Evolutionary conservation across 257 asterid genomes (phyloP), one percentile per base, ranked within the genome.

Genomic region (Phtheirospermum japonicum): DNA sequence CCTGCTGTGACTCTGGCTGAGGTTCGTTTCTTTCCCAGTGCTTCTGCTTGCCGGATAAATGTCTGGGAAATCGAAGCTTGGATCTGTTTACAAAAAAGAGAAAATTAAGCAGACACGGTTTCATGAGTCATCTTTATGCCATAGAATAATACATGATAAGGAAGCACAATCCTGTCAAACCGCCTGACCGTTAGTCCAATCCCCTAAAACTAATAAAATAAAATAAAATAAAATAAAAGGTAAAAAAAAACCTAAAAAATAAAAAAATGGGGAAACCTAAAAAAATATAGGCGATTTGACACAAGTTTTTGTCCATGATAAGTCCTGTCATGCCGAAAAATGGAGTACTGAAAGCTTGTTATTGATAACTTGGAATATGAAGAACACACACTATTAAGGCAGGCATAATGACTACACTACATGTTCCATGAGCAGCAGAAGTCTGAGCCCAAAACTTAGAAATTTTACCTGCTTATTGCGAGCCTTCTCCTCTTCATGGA

Each of bases 51-150:
- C 56, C 99, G 89, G 58, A 80, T 88, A 60, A 80, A 77, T 49
- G 97, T 93, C 80, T 85, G 89, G 50, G 96, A 91, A 72, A 93
- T 86, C 42, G 86, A 87, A 77, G 81, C 99, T 83, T 93, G 99
- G 75, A 93, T 87, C 99, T 89, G 85, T 65, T 23, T 55, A 66
- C 71, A 68, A 56, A 64, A 53, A 28, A 58, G 32, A 62, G 61
- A 49, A 19, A 48, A 18, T 6, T 31, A 70, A 76, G 64, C 20
- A 20, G 64, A 54, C 62, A 56, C 18, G 57, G 20, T n/a, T 60
- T 36, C 14, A 23, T 31, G 36, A 32, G 30, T 23, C 19, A 34
- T 57, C 61, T 31, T 57, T 50, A 18, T 31, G 45, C 55, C 16
- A 50, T 55, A 50, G 33, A 52, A 6, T 50, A 59, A 37, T 49